Evolutionary conservation across 805 yeast genomes (phyloP), one percentile per base, ranked within the genome.

Genomic region (Schwanniomyces yamadae): DNA sequence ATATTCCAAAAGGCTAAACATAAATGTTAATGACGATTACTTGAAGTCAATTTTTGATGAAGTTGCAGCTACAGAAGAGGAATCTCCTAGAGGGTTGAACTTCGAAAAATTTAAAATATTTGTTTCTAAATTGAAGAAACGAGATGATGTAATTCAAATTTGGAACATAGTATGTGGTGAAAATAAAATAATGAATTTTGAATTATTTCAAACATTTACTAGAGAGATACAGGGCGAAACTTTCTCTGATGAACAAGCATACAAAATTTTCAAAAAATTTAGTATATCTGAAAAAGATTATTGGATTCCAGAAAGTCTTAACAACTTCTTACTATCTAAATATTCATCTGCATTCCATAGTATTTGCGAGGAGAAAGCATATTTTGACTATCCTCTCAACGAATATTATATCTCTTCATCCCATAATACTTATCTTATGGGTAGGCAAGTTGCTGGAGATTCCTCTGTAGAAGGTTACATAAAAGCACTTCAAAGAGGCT

Each of bases 371-470:
- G 37, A 42, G 4, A 37, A 26, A 5, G 46, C 38, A 9, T 66
- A 66, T 39, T 64, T 48, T 34, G 38, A 46, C 14, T 50, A 54
- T 27, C 98, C 99, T 0, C 52, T 93, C 23, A 86, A 79, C 52
- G 91, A 90, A 49, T 93, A 95, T 56, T 88, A 67, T 53, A 84
- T 95, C 20, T 88, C 96, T 0, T 87, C 97, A 0, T 89, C 97
- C 0, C 99, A 93, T 57, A 93, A 93, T 55, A 93, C 99, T 0
- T 93, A 93, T 52, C 66, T 93, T 3, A 60, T 80, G 18, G 99
- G 99, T 0, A 71, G 93, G 24, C 99, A 93, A 53, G 74, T 86
- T 12, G 95, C 82, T 2, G 95, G 93, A 14, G 80, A 77, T 3
- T 83, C 96, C 0, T 87, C 97, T 0, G 79, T 88, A 2, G 97